phyloP scores from a whole-genome alignment of 2,329 filamentous ascomycete species.

The Septoria petroselini region DNA sequence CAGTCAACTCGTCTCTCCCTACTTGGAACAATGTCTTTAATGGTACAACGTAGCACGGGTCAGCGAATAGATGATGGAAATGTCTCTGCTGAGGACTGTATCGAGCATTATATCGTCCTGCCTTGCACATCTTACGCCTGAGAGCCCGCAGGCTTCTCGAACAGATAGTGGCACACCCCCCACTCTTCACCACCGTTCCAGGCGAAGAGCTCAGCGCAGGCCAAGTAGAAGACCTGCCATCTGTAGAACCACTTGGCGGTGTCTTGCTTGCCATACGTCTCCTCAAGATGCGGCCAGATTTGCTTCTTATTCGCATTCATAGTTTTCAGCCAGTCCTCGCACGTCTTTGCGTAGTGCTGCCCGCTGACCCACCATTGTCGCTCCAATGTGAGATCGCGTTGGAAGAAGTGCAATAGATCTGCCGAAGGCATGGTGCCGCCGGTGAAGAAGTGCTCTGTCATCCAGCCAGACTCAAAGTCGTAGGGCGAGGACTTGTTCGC shows the following conservation, averaged over 20 bases:
- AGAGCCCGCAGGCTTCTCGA: conserved; percentile 51
- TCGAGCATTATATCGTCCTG: neutral
- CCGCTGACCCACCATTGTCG: conserved; percentile 71
- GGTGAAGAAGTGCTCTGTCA: conserved; percentile 71
- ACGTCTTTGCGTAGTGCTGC: conserved; percentile 65
- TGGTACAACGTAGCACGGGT: no score
- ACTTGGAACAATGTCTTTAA: no score
- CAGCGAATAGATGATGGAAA: no score
- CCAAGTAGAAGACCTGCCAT: conserved; percentile 72
- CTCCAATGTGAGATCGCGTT: conserved; percentile 58
- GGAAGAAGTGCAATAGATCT: conserved; percentile 65
- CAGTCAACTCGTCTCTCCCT: no score
- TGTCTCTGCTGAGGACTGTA: neutral
- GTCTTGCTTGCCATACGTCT: conserved; percentile 63
- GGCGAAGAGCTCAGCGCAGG: conserved; percentile 66
- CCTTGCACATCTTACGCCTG: neutral
- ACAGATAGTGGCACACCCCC: conserved; percentile 66
- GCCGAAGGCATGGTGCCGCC: conserved; percentile 69
- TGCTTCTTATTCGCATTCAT: conserved; percentile 58
- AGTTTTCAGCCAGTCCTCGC: conserved; percentile 64
- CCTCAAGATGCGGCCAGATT: conserved; percentile 62
- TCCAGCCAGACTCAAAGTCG: conserved; percentile 70
- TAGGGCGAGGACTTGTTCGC: conserved; percentile 63
- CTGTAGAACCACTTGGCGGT: conserved; percentile 63
- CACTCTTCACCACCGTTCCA: conserved; percentile 64